A percentile compares a stretch with the other conserved stretches of the same genome.
Evolutionary conservation across 352 stramenopile genomes (phyloP).

Genomic region (Pythium coloratum): DNA sequence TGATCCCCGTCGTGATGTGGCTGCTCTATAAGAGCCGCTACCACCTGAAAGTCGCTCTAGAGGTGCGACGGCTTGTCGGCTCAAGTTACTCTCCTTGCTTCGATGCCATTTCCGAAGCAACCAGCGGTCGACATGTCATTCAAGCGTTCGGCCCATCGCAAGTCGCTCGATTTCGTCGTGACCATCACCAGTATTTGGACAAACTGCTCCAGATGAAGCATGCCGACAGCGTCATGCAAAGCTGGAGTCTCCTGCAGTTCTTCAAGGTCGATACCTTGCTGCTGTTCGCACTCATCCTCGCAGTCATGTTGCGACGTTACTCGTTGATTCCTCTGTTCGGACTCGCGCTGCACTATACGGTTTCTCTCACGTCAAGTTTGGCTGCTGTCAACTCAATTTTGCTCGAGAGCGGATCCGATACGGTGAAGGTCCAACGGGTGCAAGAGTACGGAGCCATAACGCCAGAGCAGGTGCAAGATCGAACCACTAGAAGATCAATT

Average conservation of each 20-base stretch:
- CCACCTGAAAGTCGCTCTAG: slow-evolving; percentile 22
- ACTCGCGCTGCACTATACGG: slow-evolving; percentile 71
- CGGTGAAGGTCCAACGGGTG: no score
- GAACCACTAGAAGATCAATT: no score
- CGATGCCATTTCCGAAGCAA: slow-evolving; percentile 3
- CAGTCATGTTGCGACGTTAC: slow-evolving; percentile 9
- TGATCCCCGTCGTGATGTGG: slow-evolving; percentile 72
- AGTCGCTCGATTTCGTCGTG: slow-evolving; percentile 16
- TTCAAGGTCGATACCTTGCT: slow-evolving; percentile 23
- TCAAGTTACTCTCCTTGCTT: slow-evolving; percentile 24
- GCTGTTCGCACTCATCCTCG: slow-evolving; percentile 19
- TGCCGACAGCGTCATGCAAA: slow-evolving; percentile 16
- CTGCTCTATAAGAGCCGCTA: slow-evolving; percentile 22
- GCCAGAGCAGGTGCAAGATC: no score
- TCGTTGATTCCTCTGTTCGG: slow-evolving; percentile 43
- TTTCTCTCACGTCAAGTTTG: no score
- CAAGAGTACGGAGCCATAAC: no score
- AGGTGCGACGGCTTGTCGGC: slow-evolving; percentile 17
- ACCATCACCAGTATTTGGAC: slow-evolving; percentile 21
- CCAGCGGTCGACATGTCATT: slow-evolving; percentile 17
- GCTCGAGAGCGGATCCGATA: neutral
- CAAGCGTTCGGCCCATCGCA: slow-evolving; percentile 20
- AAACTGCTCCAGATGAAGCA: slow-evolving; percentile 19
- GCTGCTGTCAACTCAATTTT: neutral
- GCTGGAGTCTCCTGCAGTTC: slow-evolving; percentile 22